Evolutionary conservation across 2,329 filamentous ascomycete genomes (phyloP), one percentile per base, ranked within the genome.

Genomic region (Huntiella decipiens): DNA sequence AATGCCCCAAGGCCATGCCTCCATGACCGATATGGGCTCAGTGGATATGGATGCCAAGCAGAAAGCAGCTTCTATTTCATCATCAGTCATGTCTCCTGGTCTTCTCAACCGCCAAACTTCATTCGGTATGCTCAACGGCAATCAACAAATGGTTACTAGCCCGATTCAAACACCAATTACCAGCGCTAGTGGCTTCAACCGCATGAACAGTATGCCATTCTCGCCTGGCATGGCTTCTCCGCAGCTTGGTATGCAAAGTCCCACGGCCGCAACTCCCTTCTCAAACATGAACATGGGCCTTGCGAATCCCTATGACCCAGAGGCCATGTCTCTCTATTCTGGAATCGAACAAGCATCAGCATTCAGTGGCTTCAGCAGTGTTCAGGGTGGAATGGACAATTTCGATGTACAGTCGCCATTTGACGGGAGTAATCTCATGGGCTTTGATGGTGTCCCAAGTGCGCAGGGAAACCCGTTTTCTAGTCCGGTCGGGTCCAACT

Each of bases 211-310:
- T 16, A 8, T 10, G 10, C 37, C 46, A 3, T 48, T 48, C 33
- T 45, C 46, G 13, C 46, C 46, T 15, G 35, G 45, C 7, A n/a
- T 48, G 3, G 31, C 42, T 11, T 48, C 46, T 4, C 46, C 46
- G 4, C 46, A 47, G 22, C 38, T 39, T n/a, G 41, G 19, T 8
- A 37, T 45, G 4, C 17, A 22, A 32, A 31, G 16, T 13, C 16
- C 43, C 8, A 40, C 37, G 13, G 17, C 12, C 13, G 6, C n/a
- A 13, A 42, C 44, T 32, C 31, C 46, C 6, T 48, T 48, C 33
- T 31, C 42, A 5, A 17, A 42, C 7, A 22, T 45, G 35, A 48
- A 44, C 19, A 19, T 43, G 19, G 37, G 38, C 13, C 44, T 48
- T 13, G 33, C 31, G 11, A 36, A 28, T 13, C 17, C 46, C n/a